phyloP scores from a whole-genome alignment of 2,329 filamentous ascomycete genomes.

The Periconia sp. region DNA sequence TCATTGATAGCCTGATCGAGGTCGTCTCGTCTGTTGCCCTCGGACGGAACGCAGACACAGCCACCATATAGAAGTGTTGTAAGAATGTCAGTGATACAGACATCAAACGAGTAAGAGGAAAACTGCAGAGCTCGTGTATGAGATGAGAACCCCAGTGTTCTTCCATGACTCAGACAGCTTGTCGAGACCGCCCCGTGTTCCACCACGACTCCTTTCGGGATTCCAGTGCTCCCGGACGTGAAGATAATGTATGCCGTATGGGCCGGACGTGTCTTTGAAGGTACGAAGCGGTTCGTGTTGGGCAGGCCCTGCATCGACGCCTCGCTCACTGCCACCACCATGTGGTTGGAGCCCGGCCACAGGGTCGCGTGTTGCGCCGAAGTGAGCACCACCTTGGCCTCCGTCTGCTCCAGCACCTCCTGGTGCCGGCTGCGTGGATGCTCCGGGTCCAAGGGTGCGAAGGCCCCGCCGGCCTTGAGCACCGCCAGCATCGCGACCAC shows the following conservation, averaged over 20 bases:
- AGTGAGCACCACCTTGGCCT: too few relatives aligned
- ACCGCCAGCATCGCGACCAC: constrained; percentile 21
- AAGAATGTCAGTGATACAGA: neutral
- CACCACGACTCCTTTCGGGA: constrained; percentile 63
- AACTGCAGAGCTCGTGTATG: neutral
- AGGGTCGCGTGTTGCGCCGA: too few relatives aligned
- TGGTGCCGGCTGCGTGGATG: neutral
- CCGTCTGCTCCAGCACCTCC: too few relatives aligned
- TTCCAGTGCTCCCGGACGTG: constrained; percentile 55
- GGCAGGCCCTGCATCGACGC: too few relatives aligned
- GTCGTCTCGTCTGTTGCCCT: too few relatives aligned
- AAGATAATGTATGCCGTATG: constrained; percentile 75
- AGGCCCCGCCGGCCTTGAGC: constrained; percentile 20
- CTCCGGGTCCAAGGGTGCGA: neutral
- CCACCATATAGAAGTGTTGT: neutral
- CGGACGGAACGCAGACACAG: neutral
- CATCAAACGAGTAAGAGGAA: neutral
- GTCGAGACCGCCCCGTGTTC: neutral
- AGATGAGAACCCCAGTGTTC: neutral
- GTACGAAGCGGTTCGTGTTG: too few relatives aligned
- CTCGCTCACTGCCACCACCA: too few relatives aligned
- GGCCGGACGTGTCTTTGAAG: too few relatives aligned
- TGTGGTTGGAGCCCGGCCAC: too few relatives aligned
- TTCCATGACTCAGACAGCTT: too few relatives aligned
- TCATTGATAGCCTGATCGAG: too few relatives aligned